A percentile compares a stretch with the other conserved stretches of the same genome.
phyloP scores from a whole-genome alignment of 2,329 filamentous ascomycete genomes.

The Penicillium sp. region DNA sequence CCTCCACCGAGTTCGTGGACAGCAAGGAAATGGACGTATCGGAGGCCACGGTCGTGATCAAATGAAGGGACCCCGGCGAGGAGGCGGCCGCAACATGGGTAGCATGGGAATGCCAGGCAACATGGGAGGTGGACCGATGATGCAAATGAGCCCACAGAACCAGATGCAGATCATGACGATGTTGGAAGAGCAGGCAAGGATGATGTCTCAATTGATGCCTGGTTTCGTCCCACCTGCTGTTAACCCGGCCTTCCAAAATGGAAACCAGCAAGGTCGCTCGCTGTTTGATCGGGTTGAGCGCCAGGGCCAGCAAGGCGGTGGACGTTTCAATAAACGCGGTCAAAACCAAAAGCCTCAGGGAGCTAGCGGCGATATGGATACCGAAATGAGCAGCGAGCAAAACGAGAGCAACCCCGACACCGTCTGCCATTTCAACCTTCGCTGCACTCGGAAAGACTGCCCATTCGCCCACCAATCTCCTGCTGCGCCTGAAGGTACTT shows the following conservation, averaged over 20 bases:
- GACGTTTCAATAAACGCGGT: slow-evolving; percentile 53
- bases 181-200: slow-evolving; percentile 81
- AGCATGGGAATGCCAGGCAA: slow-evolving; percentile 43
- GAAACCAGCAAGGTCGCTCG: slow-evolving; percentile 55
- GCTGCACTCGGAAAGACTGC: slow-evolving; percentile 86
- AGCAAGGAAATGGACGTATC: slow-evolving; percentile 73
- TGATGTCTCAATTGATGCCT: slow-evolving; percentile 73
- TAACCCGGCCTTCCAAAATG: slow-evolving; percentile 54
- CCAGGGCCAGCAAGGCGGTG: slow-evolving; percentile 52
- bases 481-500: slow-evolving; percentile 73
- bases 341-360: slow-evolving; percentile 28
- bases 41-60: slow-evolving; percentile 72
- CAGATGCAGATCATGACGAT: slow-evolving; percentile 73
- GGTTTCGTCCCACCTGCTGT: slow-evolving; percentile 55
- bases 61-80: slow-evolving; percentile 65
- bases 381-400: slow-evolving; percentile 44
- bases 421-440: slow-evolving; percentile 85
- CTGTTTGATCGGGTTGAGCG: slow-evolving; percentile 70
- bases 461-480: slow-evolving; percentile 94
- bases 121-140: slow-evolving; percentile 40
- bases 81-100: slow-evolving; percentile 49
- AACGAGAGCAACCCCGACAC: slow-evolving; percentile 60
- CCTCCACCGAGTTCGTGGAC: slow-evolving; percentile 75
- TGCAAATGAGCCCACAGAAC: slow-evolving; percentile 64
- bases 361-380: slow-evolving; percentile 37